Evolutionary conservation across 768 basidiomycete species (phyloP).

Genomic region (Russula foetens): DNA sequence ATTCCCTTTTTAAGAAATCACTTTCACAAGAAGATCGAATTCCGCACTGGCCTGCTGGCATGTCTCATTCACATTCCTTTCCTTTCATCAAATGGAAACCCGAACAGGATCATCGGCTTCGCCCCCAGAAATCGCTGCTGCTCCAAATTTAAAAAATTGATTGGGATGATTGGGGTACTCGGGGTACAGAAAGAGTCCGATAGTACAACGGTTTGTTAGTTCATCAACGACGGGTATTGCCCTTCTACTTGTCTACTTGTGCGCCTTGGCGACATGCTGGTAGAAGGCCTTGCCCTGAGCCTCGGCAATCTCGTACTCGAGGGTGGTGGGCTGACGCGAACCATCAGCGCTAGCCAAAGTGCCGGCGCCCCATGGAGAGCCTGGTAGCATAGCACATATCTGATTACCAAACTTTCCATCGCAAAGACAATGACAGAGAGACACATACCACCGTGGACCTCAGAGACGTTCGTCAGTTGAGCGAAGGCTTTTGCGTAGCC

Average conservation of each 20-base stretch:
- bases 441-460: slow-evolving; percentile 51
- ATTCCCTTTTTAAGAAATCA: too few species aligned
- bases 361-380: slow-evolving; percentile 73
- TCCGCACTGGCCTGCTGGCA: too few species aligned
- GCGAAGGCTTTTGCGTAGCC: slow-evolving; percentile 50
- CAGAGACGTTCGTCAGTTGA: slow-evolving; percentile 35
- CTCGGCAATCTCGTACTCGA: slow-evolving; percentile 44
- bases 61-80: too few species aligned
- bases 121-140: neutral
- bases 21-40: too few species aligned
- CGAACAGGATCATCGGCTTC: too few species aligned
- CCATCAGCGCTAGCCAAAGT: slow-evolving; percentile 45
- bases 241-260: too few species aligned
- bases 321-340: slow-evolving; percentile 37
- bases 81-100: too few species aligned
- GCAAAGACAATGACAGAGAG: neutral
- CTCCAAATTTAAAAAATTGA: neutral
- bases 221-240: neutral
- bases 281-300: slow-evolving; percentile 50
- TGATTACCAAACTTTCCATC: neutral
- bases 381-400: slow-evolving; percentile 26
- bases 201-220: neutral
- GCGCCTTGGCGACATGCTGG: slow-evolving; percentile 32
- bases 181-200: neutral
- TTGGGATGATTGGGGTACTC: too few species aligned